Percentiles rank a stretch among this genome's conserved stretches.
Evolutionary conservation across 768 basidiomycete genomes (phyloP).

Genomic region (Hirschioporus abietinus): DNA sequence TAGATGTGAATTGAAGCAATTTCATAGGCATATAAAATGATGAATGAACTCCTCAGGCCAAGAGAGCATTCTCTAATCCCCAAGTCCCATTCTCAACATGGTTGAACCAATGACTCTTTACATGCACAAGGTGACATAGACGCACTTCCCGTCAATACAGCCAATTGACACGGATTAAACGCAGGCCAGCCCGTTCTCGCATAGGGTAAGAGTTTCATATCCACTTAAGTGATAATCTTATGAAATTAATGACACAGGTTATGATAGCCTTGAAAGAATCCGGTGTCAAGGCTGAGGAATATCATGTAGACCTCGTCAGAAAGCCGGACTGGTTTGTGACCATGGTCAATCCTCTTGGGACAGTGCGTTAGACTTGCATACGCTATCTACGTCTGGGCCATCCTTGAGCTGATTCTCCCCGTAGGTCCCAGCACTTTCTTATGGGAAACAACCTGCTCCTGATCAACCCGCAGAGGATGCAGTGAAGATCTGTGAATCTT

Average conservation of each 20-base stretch:
- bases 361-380: slow-evolving; percentile 40
- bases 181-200: slow-evolving; percentile 55
- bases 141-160: background rate
- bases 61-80: too few relatives aligned
- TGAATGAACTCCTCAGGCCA: too few relatives aligned
- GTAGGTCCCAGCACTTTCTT: slow-evolving; percentile 55
- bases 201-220: slow-evolving; percentile 34
- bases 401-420: too few relatives aligned
- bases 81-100: too few relatives aligned
- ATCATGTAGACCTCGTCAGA: slow-evolving; percentile 47
- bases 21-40: too few relatives aligned
- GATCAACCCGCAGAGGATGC: slow-evolving; percentile 57
- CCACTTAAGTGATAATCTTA: background rate
- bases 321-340: slow-evolving; percentile 68
- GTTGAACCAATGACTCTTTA: slow-evolving; percentile 36
- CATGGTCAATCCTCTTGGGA: slow-evolving; percentile 60
- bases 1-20: too few relatives aligned
- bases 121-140: slow-evolving; percentile 38
- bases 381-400: too few relatives aligned
- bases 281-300: slow-evolving; percentile 40
- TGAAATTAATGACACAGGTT: slow-evolving; percentile 28
- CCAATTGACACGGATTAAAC: background rate
- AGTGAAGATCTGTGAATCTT: slow-evolving; percentile 57
- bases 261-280: slow-evolving; percentile 58
- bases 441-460: slow-evolving; percentile 52